Conservation (phyloP, 2,329 filamentous ascomycete genomes). For the Pseudogymnoascus sp. region DNA sequence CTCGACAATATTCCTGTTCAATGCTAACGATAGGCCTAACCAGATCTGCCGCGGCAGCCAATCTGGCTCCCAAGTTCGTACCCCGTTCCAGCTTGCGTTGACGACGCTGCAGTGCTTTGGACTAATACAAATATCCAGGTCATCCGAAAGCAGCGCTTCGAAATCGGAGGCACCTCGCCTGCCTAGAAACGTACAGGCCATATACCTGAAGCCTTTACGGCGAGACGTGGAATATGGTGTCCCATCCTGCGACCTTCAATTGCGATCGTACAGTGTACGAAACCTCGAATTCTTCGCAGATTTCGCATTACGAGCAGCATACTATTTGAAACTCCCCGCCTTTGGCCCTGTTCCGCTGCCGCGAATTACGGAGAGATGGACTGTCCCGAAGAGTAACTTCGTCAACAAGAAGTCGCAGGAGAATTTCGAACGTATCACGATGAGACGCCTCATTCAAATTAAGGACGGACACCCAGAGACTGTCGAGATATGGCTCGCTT, state of each 20-base stretch:
- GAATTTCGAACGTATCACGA: constrained; percentile 90
- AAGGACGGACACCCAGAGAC: constrained; percentile 83
- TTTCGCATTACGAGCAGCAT: constrained; percentile 88
- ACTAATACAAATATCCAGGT: constrained; percentile 1
- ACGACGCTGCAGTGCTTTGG: not conserved
- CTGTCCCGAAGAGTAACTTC: constrained; percentile 80
- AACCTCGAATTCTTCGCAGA: constrained; percentile 93
- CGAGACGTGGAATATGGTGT: constrained; percentile 67
- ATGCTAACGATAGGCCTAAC: not conserved
- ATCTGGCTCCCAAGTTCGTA: not conserved
- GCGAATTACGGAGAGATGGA: constrained; percentile 86
- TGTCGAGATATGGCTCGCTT: constrained; percentile 87
- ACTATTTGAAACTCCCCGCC: constrained; percentile 82
- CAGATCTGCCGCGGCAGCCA: not conserved
- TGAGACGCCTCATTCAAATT: constrained; percentile 82
- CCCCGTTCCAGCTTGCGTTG: not conserved
- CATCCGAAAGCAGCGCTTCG: not conserved
- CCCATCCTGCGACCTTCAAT: constrained; percentile 81
- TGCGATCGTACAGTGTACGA: constrained; percentile 83
- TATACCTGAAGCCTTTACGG: constrained; percentile 79
- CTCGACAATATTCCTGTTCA: not conserved
- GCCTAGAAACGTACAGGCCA: constrained; percentile 73
- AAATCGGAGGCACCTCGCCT: constrained; percentile 57
- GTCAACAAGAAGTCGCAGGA: constrained; percentile 97
- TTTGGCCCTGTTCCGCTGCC: constrained; percentile 82